Percentiles rank a stretch among this genome's conserved stretches.
phyloP scores from a whole-genome alignment of 495 filamentous ascomycete genomes.

The Geoglossum glabrum region DNA sequence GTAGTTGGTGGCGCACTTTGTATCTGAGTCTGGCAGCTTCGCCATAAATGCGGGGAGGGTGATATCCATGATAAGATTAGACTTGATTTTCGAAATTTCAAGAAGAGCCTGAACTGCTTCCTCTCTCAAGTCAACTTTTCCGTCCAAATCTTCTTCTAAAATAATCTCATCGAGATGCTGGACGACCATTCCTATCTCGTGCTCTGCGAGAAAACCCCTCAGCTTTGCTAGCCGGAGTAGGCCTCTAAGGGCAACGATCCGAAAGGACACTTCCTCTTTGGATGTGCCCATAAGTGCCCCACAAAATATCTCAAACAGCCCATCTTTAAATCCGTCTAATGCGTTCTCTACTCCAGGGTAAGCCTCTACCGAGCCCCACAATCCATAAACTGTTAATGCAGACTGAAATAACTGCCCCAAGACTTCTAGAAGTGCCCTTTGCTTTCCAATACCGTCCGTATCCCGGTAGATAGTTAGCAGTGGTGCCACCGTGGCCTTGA shows the following conservation, averaged over 20 bases:
- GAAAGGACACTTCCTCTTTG: conserved; percentile 46
- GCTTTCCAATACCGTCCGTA: conserved; percentile 43
- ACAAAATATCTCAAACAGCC: conserved; percentile 37
- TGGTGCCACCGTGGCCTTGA: conserved; percentile 35
- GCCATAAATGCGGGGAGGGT: conserved; percentile 59
- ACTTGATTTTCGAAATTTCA: conserved; percentile 44
- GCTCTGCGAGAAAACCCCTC: conserved; percentile 37
- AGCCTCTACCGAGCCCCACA: conserved; percentile 27
- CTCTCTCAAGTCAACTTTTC: conserved; percentile 36
- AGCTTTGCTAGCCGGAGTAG: conserved; percentile 35
- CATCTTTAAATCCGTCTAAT: conserved; percentile 36
- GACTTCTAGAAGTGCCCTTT: conserved; percentile 45
- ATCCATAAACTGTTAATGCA: conserved; percentile 34
- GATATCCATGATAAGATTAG: conserved; percentile 46
- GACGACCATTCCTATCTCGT: conserved; percentile 41
- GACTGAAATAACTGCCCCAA: conserved; percentile 37
- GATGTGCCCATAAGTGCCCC: conserved; percentile 39
- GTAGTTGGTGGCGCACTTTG: conserved; percentile 22
- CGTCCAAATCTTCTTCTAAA: conserved; percentile 34
- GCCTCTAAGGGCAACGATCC: conserved; percentile 37
- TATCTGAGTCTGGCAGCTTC: conserved; percentile 38
- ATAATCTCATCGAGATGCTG: conserved; percentile 46
- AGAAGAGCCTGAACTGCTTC: conserved; percentile 43
- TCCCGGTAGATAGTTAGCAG: conserved; percentile 43
- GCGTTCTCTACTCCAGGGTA: conserved; percentile 25